Evolutionary conservation across 2,329 filamentous ascomycete species (phyloP), one percentile per base, ranked within the genome.

Genomic region (Sclerotinia borealis): DNA sequence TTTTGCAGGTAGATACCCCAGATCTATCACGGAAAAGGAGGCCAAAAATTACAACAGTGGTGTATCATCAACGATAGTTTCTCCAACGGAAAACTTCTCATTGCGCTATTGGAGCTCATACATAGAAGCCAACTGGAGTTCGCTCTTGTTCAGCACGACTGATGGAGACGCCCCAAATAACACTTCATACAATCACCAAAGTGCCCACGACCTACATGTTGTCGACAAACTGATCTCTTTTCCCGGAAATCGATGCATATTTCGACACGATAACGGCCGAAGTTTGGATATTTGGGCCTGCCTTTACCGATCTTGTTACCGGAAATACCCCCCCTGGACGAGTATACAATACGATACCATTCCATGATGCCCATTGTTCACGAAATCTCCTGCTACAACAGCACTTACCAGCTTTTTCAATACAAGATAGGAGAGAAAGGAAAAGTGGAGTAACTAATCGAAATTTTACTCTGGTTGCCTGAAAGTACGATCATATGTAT

Each of bases 371-470:
- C 19, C 19, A 56, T 11, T 1, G 3, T 10, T 22, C 27, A 31
- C 4, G 11, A 10, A 6, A 10, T 6, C 45, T 25, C 11, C 3
- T 10, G 7, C 10, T 5, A 15, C 2, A 22, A 34, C 13, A 31
- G 22, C 1, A 5, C 1, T n/a, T n/a, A 22, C 1, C 8, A 9
- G 2, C 0, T 56, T 10, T 45, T 17, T 1, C n/a, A n/a, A n/a
- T 10, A 10, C 11, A 7, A 9, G 13, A 22, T 2, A 5, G 2
- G 19, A 17, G 2, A 31, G 17, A n/a, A n/a, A 15, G 6, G 11
- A 4, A 45, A 1, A 22, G n/a, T 5, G 43, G 4, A 11, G 9
- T 4, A 13, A 5, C 15, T 11, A 10, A n/a, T 13, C 9, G 13
- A 25, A 50, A 34, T n/a, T 31, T 0, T 1, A 50, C 8, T 31